phyloP scores from a whole-genome alignment of 2,329 filamentous ascomycete genomes.

The Botrytis hyacinthi region DNA sequence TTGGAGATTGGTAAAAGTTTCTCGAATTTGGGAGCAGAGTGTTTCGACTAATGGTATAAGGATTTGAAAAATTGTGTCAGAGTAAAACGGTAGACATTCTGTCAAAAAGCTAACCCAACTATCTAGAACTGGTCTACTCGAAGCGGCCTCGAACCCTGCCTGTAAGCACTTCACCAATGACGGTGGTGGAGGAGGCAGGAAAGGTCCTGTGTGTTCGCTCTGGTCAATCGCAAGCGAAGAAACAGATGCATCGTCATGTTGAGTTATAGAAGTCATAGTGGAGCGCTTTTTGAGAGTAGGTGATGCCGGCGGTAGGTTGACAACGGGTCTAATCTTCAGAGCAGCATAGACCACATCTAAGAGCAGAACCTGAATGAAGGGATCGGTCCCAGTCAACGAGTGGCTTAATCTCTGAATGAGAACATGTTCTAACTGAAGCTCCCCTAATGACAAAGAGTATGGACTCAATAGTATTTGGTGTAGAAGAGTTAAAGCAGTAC shows the following conservation, averaged over 20 bases:
- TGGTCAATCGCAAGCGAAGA: conserved; percentile 44
- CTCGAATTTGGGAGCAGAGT: conserved; percentile 73
- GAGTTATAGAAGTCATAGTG: conserved; percentile 22
- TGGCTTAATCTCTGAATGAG: conserved; percentile 67
- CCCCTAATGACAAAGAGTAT: conserved; percentile 56
- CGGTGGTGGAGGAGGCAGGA: conserved; percentile 57
- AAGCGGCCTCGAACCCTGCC: conserved; percentile 71
- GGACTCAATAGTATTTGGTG: conserved; percentile 67
- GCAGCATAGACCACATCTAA: conserved; percentile 75
- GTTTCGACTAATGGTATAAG: conserved; percentile 89
- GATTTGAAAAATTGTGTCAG: conserved; percentile 82
- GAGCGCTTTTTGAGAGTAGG: conserved; percentile 35
- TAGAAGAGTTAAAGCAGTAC: conserved; percentile 66
- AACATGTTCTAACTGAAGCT: conserved; percentile 66
- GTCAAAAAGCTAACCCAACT: conserved; percentile 87
- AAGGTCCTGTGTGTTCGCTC: conserved; percentile 42
- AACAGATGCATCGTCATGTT: conserved; percentile 36
- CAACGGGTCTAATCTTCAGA: conserved; percentile 57
- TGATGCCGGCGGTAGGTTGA: conserved; percentile 28
- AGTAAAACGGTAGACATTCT: conserved; percentile 80
- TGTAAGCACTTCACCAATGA: conserved; percentile 81
- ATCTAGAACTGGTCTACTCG: conserved; percentile 75
- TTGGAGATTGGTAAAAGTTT: conserved; percentile 70
- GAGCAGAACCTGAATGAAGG: conserved; percentile 72
- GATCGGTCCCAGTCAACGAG: conserved; percentile 60